phyloP scores from a whole-genome alignment of 805 yeast species.

The Ogataea saltuana region DNA sequence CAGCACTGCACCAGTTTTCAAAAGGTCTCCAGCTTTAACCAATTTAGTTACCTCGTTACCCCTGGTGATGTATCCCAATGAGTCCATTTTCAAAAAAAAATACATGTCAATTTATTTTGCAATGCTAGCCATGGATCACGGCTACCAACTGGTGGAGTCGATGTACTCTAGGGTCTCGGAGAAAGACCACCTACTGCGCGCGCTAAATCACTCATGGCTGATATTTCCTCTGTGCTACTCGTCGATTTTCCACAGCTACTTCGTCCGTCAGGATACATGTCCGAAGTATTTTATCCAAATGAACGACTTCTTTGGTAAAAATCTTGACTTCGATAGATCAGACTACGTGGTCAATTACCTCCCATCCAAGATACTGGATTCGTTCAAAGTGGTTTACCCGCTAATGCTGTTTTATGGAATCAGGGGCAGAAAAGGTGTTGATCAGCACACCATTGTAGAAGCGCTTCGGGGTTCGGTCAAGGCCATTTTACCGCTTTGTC shows the following conservation, averaged over 20 bases:
- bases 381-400: slow-evolving; percentile 21
- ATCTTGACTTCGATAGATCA: neutral
- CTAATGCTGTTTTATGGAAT: slow-evolving; percentile 10
- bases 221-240: slow-evolving; percentile 26
- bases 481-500: slow-evolving; percentile 16
- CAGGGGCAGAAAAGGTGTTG: slow-evolving; percentile 7
- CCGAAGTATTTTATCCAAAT: slow-evolving; percentile 20
- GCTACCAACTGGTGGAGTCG: slow-evolving; percentile 21
- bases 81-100: slow-evolving; percentile 17
- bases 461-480: slow-evolving; percentile 12
- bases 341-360: slow-evolving; percentile 4
- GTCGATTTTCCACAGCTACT: slow-evolving; percentile 16
- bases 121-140: slow-evolving; percentile 20
- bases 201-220: slow-evolving; percentile 22
- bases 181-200: slow-evolving; percentile 8
- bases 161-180: slow-evolving; percentile 8
- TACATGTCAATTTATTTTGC: slow-evolving; percentile 22
- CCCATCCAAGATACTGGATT: slow-evolving; percentile 13
- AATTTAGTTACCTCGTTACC: slow-evolving; percentile 17
- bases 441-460: slow-evolving; percentile 10
- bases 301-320: slow-evolving; percentile 9
- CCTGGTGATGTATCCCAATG: slow-evolving; percentile 18
- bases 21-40: slow-evolving; percentile 4
- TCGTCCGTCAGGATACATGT: slow-evolving; percentile 15
- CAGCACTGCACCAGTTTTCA: no score